Conservation (phyloP, 371 early-diverging fungal species). For the Mortierella sp. region DNA sequence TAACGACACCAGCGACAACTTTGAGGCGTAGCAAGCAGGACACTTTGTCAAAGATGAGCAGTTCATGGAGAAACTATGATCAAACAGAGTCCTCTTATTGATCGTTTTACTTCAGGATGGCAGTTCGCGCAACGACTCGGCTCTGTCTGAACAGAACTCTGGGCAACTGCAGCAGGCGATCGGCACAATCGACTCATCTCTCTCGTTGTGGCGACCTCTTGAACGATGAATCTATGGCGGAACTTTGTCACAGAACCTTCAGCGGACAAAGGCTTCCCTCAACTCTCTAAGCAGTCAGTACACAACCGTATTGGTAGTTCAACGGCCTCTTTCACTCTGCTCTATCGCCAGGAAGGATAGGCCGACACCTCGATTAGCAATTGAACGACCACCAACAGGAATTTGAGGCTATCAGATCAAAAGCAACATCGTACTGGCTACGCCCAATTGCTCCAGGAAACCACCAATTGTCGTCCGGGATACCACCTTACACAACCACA, state of each 20-base stretch:
- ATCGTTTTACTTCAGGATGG: not conserved
- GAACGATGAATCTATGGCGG: not conserved
- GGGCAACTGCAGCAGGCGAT: not conserved
- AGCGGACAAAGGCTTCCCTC: not conserved
- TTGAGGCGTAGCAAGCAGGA: not conserved
- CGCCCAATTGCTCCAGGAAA: not conserved
- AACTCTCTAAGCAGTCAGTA: not conserved
- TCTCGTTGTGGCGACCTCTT: not conserved
- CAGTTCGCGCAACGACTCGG: not conserved
- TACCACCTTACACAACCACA: not conserved
- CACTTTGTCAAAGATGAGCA: not conserved
- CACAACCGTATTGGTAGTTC: not conserved
- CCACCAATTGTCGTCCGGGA: not conserved
- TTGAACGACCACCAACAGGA: not conserved
- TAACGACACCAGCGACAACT: not conserved
- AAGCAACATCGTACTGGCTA: not conserved
- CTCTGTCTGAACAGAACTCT: not conserved
- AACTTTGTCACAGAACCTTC: not conserved
- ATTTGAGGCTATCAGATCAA: not conserved
- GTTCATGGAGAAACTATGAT: slow-evolving; percentile 16
- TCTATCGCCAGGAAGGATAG: not conserved
- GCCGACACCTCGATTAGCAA: not conserved
- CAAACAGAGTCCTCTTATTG: not conserved
- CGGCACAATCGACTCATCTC: not conserved
- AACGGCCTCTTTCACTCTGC: not conserved